Evolutionary conservation across 306 rosid species (phyloP), one percentile per base, ranked within the genome.

Genomic region (Lathyrus aphaca): DNA sequence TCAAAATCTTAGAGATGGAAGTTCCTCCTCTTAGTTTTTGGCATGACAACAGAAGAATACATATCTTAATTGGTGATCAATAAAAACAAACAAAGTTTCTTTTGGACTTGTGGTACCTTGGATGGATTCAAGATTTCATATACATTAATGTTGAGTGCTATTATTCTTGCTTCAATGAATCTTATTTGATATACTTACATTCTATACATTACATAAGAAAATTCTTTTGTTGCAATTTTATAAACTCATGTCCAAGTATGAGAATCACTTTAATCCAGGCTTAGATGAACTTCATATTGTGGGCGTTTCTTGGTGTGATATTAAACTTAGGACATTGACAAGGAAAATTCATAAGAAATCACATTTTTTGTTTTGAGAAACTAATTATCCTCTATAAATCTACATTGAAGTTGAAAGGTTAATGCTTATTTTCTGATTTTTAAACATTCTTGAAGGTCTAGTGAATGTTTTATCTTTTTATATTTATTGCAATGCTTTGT

Each of bases 1-100:
- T 77, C 83, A 16, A 81, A 86, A 75, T 78, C 82, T 39, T 80
- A 90, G 79, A 66, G 18, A 55, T 64, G 69, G 75, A 53, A 71
- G 46, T 48, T 67, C 60, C 66, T 66, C 46, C 50, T 27, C 10
- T 25, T 64, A 61, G 64, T 57, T 73, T 80, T 66, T 37, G 11
- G 48, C 63, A 44, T 37, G 68, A 50, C 61, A 17, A 11, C 71
- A 66, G 70, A 66, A 42, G 69, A 66, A 49, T 23, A 12, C 3
- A 6, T n/a, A 55, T 71, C 27, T 18, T 2, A 35, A 54, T 71
- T 62, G 72, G 55, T 39, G 64, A 65, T 58, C 68, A 69, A 74
- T 65, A 51, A 65, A 21, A 51, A 5, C 23, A 57, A 38, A 25
- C 40, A 64, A 14, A 49, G 63, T 68, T 78, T 75, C 62, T 61